Base-by-base conservation (phyloP, 2,329 filamentous ascomycete species). In the Phyllosticta citrichinensis region DNA sequence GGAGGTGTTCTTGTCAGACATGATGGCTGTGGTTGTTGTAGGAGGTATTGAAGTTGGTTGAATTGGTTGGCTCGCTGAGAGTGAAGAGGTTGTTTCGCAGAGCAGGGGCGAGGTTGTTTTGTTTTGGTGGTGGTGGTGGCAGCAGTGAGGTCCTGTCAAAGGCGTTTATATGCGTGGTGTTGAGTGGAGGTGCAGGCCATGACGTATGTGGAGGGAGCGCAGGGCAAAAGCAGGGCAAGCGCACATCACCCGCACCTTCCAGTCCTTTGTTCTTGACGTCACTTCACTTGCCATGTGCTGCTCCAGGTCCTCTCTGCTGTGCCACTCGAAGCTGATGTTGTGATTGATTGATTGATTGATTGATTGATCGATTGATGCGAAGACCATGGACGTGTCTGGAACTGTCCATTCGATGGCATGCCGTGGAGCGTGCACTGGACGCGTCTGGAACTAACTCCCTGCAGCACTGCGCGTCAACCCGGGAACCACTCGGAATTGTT, bases 1-100 rank as follows among this genome's bases (percentile, higher is more conserved):
- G 64, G 90, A 95, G 66, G 87, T 83, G 58, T 81, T 71, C 71
- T 80, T 79, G 77, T 79, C 76, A 70, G 79, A 76, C 79, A 81
- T 83, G 64, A 57, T 77, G 62, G 22, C 22, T 22, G 56, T 35
- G 57, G 55, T 19, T 64, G 24, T 66, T 52, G 55, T 60, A 10
- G n/a, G 19, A 27, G 24, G 52, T 17, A 30, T 58, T 10, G 25
- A 54, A 55, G 62, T 22, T 20, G 22, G 22, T 22, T 22, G 22
- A 22, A 22, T 22, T 22, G 22, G 22, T 22, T 22, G 22, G 22
- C 3, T 22, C 22, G 22, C 3, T 22, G 22, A 22, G 22, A 22
- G 22, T 22, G 22, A 22, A 2, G 22, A 22, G 22, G 22, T 22
- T 14, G n/a, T 22, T 22, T 53, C 3, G 12, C 12, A 20, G 6